Evolutionary conservation across 2,329 filamentous ascomycete genomes (phyloP), one percentile per base, ranked within the genome.

Genomic region (Pseudogymnoascus pannorum): DNA sequence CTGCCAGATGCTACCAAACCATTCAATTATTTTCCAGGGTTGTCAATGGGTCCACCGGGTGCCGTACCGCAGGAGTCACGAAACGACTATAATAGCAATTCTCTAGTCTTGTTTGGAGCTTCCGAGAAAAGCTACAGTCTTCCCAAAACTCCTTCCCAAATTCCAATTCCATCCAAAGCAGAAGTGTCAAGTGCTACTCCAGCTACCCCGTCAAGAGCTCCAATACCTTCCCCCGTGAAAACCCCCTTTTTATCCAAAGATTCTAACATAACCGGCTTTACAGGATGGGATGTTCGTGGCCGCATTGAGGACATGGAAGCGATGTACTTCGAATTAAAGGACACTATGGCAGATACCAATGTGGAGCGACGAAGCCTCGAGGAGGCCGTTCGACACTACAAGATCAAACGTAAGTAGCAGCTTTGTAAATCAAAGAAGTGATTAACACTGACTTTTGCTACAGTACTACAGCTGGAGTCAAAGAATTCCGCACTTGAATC

Each of bases 201-300:
- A 59, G 60, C 62, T 11, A 67, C 77, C 66, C 74, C 77, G 40
- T 68, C 67, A 66, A 76, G 78, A 69, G 78, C 77, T 63, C 75
- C 66, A 35, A 72, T 66, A 63, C 66, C 69, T 63, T 70, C 71
- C 62, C 65, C 72, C 66, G 71, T 71, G 57, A 81, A 82, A 66
- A 73, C 72, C 12, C 69, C 72, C 1, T 92, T 81, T 78, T 78
- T 93, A 69, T 87, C 82, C 66, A 88, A 86, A 77, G 77, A 87
- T 79, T 91, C 92, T 86, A 87, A 90, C 81, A 76, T 82, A 66
- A 80, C 77, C 68, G 74, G 72, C 33, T 83, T 78, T 75, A 65
- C 82, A 90, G 88, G 83, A 69, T 93, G 88, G 82, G 91, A 97
- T 72, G 85, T 92, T 66, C 87, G 92, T 68, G 84, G 84, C 64